Evolutionary conservation across 73 alveolate species (phyloP).

Genomic region (Paramecium bursaria): DNA sequence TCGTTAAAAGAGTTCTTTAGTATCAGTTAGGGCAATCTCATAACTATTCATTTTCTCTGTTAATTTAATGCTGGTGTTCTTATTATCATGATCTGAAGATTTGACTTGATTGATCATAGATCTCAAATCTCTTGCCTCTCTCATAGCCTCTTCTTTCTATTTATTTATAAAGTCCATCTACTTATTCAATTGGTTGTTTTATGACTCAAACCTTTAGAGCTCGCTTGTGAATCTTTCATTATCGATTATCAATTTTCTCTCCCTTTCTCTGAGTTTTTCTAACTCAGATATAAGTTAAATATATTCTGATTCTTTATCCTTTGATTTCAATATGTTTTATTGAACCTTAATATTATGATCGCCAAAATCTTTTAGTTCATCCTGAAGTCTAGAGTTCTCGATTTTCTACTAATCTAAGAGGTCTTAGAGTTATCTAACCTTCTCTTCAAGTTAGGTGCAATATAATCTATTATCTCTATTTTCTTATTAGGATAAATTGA

Average conservation of each 20-base stretch:
- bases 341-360: slow-evolving; percentile 4
- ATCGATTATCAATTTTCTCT: slow-evolving; percentile 59
- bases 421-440: slow-evolving; percentile 10
- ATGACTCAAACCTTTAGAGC: slow-evolving; percentile 46
- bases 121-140: slow-evolving; percentile 66
- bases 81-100: slow-evolving; percentile 51
- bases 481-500: not conserved
- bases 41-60: slow-evolving; percentile 50
- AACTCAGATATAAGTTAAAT: slow-evolving; percentile 40
- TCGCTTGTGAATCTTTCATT: slow-evolving; percentile 56
- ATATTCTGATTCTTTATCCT: slow-evolving; percentile 69
- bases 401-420: slow-evolving; percentile 18
- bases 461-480: not conserved
- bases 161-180: slow-evolving; percentile 61
- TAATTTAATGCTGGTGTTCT: slow-evolving; percentile 55
- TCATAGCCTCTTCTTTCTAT: slow-evolving; percentile 60
- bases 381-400: slow-evolving; percentile 1
- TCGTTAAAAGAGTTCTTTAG: slow-evolving; percentile 47
- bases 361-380: not conserved
- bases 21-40: slow-evolving; percentile 48
- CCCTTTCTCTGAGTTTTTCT: slow-evolving; percentile 66
- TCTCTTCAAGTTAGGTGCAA: slow-evolving; percentile 30
- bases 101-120: slow-evolving; percentile 34
- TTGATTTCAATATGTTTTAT: slow-evolving; percentile 35
- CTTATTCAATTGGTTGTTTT: not conserved